These are phyloP conservation scores for Kodamaea jinghongensis DNA, from an alignment of 805 yeast genomes.

Conservation along the genomic window DNA sequence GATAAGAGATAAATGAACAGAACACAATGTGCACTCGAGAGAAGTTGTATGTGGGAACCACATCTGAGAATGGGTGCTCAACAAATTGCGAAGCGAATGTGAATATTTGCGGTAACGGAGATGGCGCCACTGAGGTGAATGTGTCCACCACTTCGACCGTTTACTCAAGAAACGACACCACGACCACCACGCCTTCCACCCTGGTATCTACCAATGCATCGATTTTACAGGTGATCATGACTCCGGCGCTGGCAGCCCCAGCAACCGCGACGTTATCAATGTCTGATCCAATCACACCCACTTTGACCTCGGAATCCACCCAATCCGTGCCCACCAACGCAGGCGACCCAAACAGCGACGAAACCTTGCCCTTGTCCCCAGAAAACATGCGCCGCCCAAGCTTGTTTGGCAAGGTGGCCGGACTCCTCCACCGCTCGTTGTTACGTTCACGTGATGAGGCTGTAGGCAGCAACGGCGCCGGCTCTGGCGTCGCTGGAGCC, in stretches of 20 bases:
- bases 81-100: too few relatives aligned
- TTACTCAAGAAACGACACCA: neutral
- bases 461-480: neutral
- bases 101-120: too few relatives aligned
- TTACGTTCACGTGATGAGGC: slow-evolving; percentile 2
- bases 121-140: neutral
- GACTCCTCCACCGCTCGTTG: slow-evolving; percentile 21
- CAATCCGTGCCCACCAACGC: neutral
- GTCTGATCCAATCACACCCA: slow-evolving; percentile 4
- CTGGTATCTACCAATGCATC: slow-evolving; percentile 6
- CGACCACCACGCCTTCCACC: slow-evolving; percentile 4
- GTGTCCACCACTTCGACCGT: slow-evolving; percentile 1
- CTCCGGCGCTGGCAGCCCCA: slow-evolving; percentile 1
- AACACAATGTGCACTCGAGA: slow-evolving; percentile 1
- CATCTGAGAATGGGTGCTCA: neutral
- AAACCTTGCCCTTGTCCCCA: slow-evolving; percentile 7
- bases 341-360: neutral
- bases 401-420: slow-evolving; percentile 32
- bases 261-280: neutral
- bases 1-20: neutral
- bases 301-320: slow-evolving; percentile 2
- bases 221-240: neutral
- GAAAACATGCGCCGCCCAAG: slow-evolving; percentile 20
- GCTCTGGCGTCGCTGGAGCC: too few relatives aligned
- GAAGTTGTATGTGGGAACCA: slow-evolving; percentile 5